Evolutionary conservation across 148 eudicot species (phyloP), one percentile per base, ranked within the genome.

Genomic region (Rhododendron vialii): DNA sequence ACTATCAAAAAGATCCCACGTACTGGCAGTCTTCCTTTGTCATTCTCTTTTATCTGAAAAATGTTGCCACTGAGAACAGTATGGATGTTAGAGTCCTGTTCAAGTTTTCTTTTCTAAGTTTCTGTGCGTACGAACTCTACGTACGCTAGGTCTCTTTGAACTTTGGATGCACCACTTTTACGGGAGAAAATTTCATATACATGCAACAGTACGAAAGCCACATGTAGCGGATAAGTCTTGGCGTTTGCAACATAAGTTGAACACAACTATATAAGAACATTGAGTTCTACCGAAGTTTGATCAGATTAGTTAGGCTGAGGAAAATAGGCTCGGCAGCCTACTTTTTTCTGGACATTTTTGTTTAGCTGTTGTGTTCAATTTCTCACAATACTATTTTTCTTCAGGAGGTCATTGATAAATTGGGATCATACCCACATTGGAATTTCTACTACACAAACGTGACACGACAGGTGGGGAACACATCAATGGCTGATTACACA

Each of bases 401-500:
- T 63, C 90, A 94, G 90, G 95, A 94, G 82, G 99, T 98, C 41
- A 83, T 95, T 43, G 93, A 98, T 80, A 89, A 89, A 75, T 89
- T 98, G 18, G 89, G 82, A 79, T 84, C 78, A 2, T 95, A 94
- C 73, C 87, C 90, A 1, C 88, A 90, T 6, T 98, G 99, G 99
- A 92, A 90, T 17, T 95, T 95, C 82, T 95, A 96, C 92, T 94
- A 87, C 90, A 91, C 95, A 1, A 86, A 94, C 1, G 98, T 94
- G 75, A 91, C 87, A 51, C 92, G 99, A 17, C 99, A 98, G 84
- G 90, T 85, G 3, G 94, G 96, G 35, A 98, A 94, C 92, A 91
- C 87, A 4, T 89, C 93, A 30, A 98, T 98, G 99, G 97, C 97
- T 0, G 81, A 90, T n/a, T 98, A 98, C 63, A 98, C 95, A 91